These are phyloP conservation scores for Themeda triandra DNA, from an alignment of 176 grass and related monocot genomes.

Conservation along the genomic window DNA sequence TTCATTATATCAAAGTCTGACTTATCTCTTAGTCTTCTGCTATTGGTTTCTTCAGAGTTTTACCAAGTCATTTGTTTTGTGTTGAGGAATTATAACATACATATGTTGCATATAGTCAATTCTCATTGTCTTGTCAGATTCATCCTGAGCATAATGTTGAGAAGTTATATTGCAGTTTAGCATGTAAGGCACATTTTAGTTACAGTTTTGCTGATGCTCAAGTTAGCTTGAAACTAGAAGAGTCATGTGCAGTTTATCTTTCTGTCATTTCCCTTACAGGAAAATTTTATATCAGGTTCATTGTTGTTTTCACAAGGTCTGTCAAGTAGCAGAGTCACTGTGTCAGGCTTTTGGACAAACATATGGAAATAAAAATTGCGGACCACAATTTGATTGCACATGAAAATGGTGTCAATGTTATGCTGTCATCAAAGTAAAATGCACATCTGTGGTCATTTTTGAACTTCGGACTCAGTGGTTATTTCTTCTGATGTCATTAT, in stretches of 20 bases:
- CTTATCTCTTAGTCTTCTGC: neutral
- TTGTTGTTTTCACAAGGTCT: no score
- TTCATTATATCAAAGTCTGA: neutral
- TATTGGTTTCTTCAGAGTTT: no score
- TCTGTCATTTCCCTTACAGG: neutral
- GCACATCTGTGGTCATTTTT: no score
- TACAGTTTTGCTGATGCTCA: neutral
- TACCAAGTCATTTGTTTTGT: neutral
- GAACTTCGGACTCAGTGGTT: neutral
- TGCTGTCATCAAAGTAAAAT: neutral
- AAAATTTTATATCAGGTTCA: no score
- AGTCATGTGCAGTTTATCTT: neutral
- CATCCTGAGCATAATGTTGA: no score
- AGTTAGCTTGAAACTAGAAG: neutral
- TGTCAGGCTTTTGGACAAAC: neutral
- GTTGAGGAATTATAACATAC: neutral
- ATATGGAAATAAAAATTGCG: neutral
- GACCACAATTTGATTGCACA: neutral
- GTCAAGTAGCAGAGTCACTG: neutral
- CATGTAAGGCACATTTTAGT: neutral
- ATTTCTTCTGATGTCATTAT: neutral
- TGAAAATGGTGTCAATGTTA: neutral
- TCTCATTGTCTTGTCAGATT: neutral
- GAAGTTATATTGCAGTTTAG: neutral
- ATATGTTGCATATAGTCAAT: neutral